Conservation (phyloP, 1,284 basidiomycete genomes). For the Papiliotrema nemorosa region DNA sequence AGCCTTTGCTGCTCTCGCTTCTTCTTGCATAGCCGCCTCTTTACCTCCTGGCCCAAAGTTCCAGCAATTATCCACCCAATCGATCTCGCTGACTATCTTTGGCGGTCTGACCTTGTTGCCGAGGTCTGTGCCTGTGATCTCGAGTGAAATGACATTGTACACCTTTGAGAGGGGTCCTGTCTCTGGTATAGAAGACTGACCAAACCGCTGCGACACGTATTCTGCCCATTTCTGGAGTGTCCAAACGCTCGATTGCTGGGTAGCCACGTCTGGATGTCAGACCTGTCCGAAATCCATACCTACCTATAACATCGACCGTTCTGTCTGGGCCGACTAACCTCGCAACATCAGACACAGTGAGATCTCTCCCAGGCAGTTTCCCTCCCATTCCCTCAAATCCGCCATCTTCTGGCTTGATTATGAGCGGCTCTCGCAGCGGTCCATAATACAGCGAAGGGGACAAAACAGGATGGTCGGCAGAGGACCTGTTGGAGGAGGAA, state of each 20-base stretch:
- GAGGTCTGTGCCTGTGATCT: slow-evolving; percentile 73
- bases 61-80: slow-evolving; percentile 98
- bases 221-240: slow-evolving; percentile 84
- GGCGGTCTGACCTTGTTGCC: slow-evolving; percentile 77
- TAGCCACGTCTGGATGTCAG: slow-evolving; percentile 64
- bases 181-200: slow-evolving; percentile 10
- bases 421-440: slow-evolving; percentile 36
- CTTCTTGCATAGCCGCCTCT: slow-evolving; percentile 48
- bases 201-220: slow-evolving; percentile 58
- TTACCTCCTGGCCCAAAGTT: slow-evolving; percentile 46
- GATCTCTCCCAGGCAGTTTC: slow-evolving; percentile 31
- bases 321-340: slow-evolving; percentile 70
- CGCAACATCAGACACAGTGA: slow-evolving; percentile 64
- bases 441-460: slow-evolving; percentile 42
- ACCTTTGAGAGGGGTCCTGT: slow-evolving; percentile 57
- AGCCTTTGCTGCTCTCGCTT: not conserved
- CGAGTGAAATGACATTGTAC: slow-evolving; percentile 83
- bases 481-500: no score
- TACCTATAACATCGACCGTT: slow-evolving; percentile 85
- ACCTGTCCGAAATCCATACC: slow-evolving; percentile 25
- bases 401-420: slow-evolving; percentile 38
- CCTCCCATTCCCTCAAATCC: slow-evolving; percentile 46
- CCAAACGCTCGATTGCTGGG: slow-evolving; percentile 78
- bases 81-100: slow-evolving; percentile 77
- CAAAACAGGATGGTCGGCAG: not conserved